Evolutionary conservation across 495 filamentous ascomycete genomes (phyloP).

Genomic region (Geoglossum glabrum): DNA sequence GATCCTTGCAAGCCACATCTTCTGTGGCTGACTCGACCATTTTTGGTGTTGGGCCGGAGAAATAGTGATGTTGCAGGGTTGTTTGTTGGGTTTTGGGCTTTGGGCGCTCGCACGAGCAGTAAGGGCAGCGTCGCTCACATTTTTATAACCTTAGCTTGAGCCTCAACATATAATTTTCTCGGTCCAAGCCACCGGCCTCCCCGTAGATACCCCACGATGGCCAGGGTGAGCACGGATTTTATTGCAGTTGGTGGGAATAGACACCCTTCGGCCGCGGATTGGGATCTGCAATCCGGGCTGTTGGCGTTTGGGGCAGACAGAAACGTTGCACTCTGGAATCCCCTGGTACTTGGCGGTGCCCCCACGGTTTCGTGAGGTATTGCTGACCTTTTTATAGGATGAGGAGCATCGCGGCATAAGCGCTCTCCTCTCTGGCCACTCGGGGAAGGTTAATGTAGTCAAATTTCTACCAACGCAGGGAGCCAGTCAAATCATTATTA

Average conservation of each 20-base stretch:
- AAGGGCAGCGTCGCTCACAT: no score
- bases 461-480: slow-evolving; percentile 45
- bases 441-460: slow-evolving; percentile 62
- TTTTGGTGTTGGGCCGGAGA: background rate
- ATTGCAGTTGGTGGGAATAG: slow-evolving; percentile 78
- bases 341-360: slow-evolving; percentile 31
- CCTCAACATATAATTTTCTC: background rate
- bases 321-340: slow-evolving; percentile 78
- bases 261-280: slow-evolving; percentile 77
- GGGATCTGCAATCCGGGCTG: slow-evolving; percentile 48
- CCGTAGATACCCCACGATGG: background rate
- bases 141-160: background rate
- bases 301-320: slow-evolving; percentile 79
- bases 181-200: background rate
- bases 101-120: no score
- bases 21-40: background rate
- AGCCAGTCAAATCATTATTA: slow-evolving; percentile 39
- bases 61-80: no score
- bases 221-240: slow-evolving; percentile 26
- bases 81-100: no score
- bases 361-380: background rate
- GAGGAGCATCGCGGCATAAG: slow-evolving; percentile 35
- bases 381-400: slow-evolving; percentile 22
- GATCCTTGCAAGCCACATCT: background rate
- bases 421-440: slow-evolving; percentile 59